Percentiles rank a stretch among this genome's conserved stretches.
Conservation (phyloP, 139 green algal genomes). For the Coelastrella sp. region DNA sequence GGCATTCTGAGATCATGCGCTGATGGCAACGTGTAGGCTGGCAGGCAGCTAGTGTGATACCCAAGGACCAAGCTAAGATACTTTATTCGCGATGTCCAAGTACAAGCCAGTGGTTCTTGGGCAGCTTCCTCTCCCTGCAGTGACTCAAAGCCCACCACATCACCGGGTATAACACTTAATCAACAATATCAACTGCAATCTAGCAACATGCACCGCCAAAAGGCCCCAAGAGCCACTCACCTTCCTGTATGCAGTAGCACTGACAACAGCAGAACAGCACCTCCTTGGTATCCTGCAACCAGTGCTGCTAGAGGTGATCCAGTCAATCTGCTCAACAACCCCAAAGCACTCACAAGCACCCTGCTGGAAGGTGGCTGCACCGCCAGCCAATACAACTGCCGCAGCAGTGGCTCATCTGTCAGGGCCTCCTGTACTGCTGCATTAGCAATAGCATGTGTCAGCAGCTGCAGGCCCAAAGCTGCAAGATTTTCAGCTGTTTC, state of each 20-base stretch:
- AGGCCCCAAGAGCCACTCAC: not conserved
- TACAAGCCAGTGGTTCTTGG: no score
- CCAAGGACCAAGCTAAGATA: no score
- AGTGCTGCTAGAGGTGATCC: slow-evolving; percentile 33
- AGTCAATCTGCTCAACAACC: slow-evolving; percentile 73
- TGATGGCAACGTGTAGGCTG: no score
- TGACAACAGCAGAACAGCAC: slow-evolving; percentile 80
- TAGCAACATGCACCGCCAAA: not conserved
- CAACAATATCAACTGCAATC: not conserved
- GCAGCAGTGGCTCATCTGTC: slow-evolving; percentile 60
- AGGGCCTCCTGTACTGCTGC: slow-evolving; percentile 77
- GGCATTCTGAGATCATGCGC: no score
- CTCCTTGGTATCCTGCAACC: slow-evolving; percentile 66
- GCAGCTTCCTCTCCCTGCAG: no score
- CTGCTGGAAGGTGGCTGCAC: slow-evolving; percentile 63
- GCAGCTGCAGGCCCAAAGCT: slow-evolving; percentile 64
- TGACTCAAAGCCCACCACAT: no score
- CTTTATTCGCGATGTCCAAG: no score
- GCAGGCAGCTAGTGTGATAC: no score
- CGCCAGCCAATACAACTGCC: slow-evolving; percentile 71
- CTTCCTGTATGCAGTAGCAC: slow-evolving; percentile 71
- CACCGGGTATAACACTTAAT: no score
- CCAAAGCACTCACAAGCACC: slow-evolving; percentile 62
- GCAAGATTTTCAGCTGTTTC: slow-evolving; percentile 49
- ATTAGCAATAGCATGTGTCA: slow-evolving; percentile 69